phyloP scores from a whole-genome alignment of 805 yeast species.

The Nakazawaea holstii region DNA sequence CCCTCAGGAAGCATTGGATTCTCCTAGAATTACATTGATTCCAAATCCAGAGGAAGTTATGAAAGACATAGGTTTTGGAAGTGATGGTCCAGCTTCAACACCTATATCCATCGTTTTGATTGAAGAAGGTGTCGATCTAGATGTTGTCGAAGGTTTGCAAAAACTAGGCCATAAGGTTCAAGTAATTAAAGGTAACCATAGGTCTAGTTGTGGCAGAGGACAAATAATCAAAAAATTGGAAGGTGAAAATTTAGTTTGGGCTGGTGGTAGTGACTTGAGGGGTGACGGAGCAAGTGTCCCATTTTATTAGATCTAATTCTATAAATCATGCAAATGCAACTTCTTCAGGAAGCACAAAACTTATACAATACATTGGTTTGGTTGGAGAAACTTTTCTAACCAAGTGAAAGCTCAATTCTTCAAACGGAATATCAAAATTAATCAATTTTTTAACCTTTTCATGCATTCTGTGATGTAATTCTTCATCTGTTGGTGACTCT shows the following conservation, averaged over 20 bases:
- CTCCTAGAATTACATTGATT: slow-evolving; percentile 64
- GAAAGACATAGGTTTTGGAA: slow-evolving; percentile 50
- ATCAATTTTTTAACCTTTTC: slow-evolving; percentile 42
- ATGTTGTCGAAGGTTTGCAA: slow-evolving; percentile 39
- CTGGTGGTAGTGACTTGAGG: slow-evolving; percentile 75
- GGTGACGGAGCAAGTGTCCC: slow-evolving; percentile 83
- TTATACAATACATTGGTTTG: slow-evolving; percentile 90
- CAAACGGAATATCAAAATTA: slow-evolving; percentile 41
- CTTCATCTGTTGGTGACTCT: slow-evolving; percentile 55
- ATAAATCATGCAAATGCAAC: slow-evolving; percentile 41
- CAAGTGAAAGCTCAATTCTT: slow-evolving; percentile 58
- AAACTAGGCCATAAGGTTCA: slow-evolving; percentile 54
- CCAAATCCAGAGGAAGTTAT: slow-evolving; percentile 39
- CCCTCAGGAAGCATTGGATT: slow-evolving; percentile 72
- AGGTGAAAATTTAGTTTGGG: slow-evolving; percentile 38
- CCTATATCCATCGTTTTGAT: slow-evolving; percentile 53
- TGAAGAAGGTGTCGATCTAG: slow-evolving; percentile 57
- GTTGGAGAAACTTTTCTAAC: slow-evolving; percentile 97
- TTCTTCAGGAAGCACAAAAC: slow-evolving; percentile 66
- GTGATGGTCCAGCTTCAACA: slow-evolving; percentile 60
- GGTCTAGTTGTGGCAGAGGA: slow-evolving; percentile 51
- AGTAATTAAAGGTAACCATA: slow-evolving; percentile 32
- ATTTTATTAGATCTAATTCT: slow-evolving; percentile 22
- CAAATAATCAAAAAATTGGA: slow-evolving; percentile 57
- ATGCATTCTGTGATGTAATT: slow-evolving; percentile 61